Evolutionary conservation across 768 basidiomycete genomes (phyloP), one percentile per base, ranked within the genome.

Genomic region (Pleurotus djamor): DNA sequence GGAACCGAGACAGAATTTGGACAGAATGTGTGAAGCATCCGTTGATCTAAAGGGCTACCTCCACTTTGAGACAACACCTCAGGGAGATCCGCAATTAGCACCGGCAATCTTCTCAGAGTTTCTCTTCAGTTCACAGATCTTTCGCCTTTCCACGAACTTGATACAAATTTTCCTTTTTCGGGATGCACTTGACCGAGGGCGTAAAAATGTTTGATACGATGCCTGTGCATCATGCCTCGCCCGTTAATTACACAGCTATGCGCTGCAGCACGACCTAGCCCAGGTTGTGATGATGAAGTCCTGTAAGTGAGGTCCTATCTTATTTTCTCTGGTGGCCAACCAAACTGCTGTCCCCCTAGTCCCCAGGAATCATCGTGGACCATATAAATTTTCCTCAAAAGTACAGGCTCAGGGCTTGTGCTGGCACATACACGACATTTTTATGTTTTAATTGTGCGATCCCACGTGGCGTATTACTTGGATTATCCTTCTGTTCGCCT

Each of bases 401-500:
- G 45, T 16, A 47, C 45, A 38, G 54, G 35, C 44, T 33, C 36
- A 56, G 54, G 36, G 54, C 28, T 38, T 21, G n/a, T 56, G 52
- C 44, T 33, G 52, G 54, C 38, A n/a, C 32, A 32, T 45, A 56
- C 44, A 16, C 38, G 54, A 36, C 41, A 44, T 43, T 41, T 45
- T 21, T 38, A 56, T 56, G 54, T 56, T 56, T 21, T 56, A 56
- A 56, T 28, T 33, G 54, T 44, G 54, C 41, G 16, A 56, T n/a
- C 54, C 41, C 54, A 56, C 54, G 54, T 56, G 54, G 37, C 51
- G n/a, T 52, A 52, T 36, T 44, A 43, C 38, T 36, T 41, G 17
- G n/a, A 55, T 55, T 36, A 56, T 56, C 54, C 52, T 45, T 56
- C 54, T 56, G 54, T 56, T 56, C 54, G 54, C 54, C 54, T 56